phyloP scores from a whole-genome alignment of 495 filamentous ascomycete genomes.

The Hyphodiscus hymeniophilus region DNA sequence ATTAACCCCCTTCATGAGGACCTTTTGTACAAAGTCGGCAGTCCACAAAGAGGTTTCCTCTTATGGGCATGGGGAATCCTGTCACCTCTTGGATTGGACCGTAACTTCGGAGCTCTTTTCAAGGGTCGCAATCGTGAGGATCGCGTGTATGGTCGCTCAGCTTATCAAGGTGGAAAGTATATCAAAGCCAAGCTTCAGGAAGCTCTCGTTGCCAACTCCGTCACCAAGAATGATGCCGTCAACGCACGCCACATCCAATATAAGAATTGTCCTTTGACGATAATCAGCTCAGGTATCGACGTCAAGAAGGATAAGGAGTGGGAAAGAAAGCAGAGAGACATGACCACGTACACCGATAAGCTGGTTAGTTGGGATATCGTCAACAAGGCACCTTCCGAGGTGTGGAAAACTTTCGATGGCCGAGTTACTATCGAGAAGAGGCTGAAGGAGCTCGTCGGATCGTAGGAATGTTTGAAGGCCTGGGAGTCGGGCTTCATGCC shows the following conservation, averaged over 20 bases:
- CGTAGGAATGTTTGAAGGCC: neutral
- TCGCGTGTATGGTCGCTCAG: constrained; percentile 67
- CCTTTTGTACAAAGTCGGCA: constrained; percentile 57
- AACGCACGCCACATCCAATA: constrained; percentile 70
- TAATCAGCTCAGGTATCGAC: constrained; percentile 70
- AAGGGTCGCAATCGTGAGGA: constrained; percentile 73
- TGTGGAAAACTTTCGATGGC: constrained; percentile 69
- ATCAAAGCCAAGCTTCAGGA: constrained; percentile 91
- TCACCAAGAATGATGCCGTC: constrained; percentile 73
- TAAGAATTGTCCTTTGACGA: constrained; percentile 58
- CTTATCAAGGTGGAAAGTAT: constrained; percentile 70
- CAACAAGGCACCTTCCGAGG: constrained; percentile 71
- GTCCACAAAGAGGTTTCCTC: constrained; percentile 63
- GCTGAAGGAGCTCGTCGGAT: constrained; percentile 31
- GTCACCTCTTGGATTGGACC: constrained; percentile 76
- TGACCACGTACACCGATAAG: constrained; percentile 69
- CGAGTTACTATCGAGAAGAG: constrained; percentile 61
- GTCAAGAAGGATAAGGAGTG: constrained; percentile 54
- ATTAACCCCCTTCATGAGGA: constrained; percentile 87
- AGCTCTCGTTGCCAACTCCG: constrained; percentile 72
- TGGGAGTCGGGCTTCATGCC: no score
- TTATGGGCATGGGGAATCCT: constrained; percentile 82
- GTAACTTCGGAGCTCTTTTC: constrained; percentile 69
- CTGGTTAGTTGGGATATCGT: constrained; percentile 83
- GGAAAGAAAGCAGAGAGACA: constrained; percentile 71